Evolutionary conservation across 1,284 basidiomycete genomes (phyloP), one percentile per base, ranked within the genome.

Genomic region (Microstroma glucosiphilum): DNA sequence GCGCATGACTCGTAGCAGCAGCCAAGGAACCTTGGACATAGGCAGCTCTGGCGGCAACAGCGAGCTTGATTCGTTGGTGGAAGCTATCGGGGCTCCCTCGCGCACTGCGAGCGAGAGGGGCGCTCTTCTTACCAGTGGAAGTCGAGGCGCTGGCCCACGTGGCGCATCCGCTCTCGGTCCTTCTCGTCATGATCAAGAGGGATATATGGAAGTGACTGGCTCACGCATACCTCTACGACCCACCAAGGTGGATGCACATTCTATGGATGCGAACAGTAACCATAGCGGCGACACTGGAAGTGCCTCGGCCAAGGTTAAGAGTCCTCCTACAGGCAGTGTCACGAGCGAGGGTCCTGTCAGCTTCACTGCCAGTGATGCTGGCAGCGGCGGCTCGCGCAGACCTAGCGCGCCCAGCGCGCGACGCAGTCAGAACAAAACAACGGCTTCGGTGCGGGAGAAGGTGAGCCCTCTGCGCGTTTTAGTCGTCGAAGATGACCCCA

Each of bases 1-100:
- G 23, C 59, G 60, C 13, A 71, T 72, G 71, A 60, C 63, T n/a
- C 60, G 70, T 2, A 61, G 65, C 53, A 62, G 60, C 40, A 73
- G 72, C 30, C 60, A 66, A 42, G 68, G 64, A 37, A 73, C 69
- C 59, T 68, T 63, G 17, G 63, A 63, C 23, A 75, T 64, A 25
- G 55, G 41, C 43, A 56, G 59, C n/a, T 70, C 68, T 48, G 70
- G 68, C 1, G 63, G 62, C 43, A 69, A 63, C 37, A 80, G 79
- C 48, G 84, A 88, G 70, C 85, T 89, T 56, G 85, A 89, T 25
- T 83, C 82, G 57, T 82, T 89, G n/a, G 86, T 89, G 4, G 83
- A 87, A 62, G 87, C 86, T 0, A 80, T 89, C 46, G 69, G 70
- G 13, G 67, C 77, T 13, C 79, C 78, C 3, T 48, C 43, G 43